Conservation (phyloP, 768 basidiomycete genomes). For the Amanita molliuscula region DNA sequence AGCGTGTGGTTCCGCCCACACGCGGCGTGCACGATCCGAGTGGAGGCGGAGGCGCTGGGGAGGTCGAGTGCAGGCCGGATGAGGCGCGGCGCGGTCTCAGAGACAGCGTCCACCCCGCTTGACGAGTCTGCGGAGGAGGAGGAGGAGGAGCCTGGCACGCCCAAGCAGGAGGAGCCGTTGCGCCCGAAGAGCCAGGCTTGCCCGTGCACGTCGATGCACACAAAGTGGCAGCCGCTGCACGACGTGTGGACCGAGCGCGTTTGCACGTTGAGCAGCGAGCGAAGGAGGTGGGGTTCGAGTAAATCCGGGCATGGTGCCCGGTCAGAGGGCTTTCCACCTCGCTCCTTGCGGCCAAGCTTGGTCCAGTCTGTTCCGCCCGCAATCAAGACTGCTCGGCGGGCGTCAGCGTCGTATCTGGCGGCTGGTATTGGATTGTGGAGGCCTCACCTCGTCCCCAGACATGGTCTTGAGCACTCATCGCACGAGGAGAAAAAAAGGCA, state of each 20-base stretch:
- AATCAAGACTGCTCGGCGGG: conserved; percentile 48
- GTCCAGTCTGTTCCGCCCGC: conserved; percentile 87
- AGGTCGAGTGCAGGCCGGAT: conserved; percentile 43
- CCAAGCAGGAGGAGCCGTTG: conserved; percentile 60
- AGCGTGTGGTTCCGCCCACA: conserved; percentile 78
- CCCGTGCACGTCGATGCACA: conserved; percentile 65
- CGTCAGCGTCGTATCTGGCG: neutral
- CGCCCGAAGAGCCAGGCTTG: conserved; percentile 88
- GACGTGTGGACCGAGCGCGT: conserved; percentile 64
- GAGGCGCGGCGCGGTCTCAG: conserved; percentile 65
- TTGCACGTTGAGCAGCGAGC: conserved; percentile 77
- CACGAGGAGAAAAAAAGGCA: neutral
- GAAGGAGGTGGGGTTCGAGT: conserved; percentile 79
- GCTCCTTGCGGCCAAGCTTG: conserved; percentile 67
- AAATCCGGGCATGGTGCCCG: conserved; percentile 61
- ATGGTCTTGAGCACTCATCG: neutral
- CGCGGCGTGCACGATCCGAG: conserved; percentile 72
- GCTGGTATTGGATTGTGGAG: neutral
- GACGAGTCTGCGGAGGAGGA: conserved; percentile 15
- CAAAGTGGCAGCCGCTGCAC: conserved; percentile 66
- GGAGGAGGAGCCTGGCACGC: conserved; percentile 21
- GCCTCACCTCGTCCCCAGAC: neutral
- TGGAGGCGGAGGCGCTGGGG: conserved; percentile 41
- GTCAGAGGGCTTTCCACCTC: conserved; percentile 31
- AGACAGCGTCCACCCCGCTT: conserved; percentile 38